Base-by-base conservation (phyloP, 495 filamentous ascomycete species). In the Corynascus novoguineensis region DNA sequence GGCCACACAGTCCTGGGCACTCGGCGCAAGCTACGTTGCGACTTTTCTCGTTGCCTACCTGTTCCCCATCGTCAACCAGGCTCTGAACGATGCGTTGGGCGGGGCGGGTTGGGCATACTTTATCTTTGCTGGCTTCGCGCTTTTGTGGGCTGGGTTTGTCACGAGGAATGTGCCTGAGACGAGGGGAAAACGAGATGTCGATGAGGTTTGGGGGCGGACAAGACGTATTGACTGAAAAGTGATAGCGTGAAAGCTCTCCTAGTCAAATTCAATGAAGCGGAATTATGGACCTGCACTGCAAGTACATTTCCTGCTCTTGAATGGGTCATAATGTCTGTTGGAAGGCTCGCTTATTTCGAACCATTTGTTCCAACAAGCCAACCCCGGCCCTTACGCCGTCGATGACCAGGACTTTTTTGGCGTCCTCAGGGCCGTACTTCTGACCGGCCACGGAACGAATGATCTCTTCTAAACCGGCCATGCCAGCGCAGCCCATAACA, bases 31-130 rank as follows among this genome's bases (percentile, higher is more conserved):
- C 71, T 97, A 93, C 82, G 77, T 88, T 25, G 87, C 91, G 1
- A 97, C 95, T 0, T 97, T 95, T 68, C 62, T 91, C 8, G 90
- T 98, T 1, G 90, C 91, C 1, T 90, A 93, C 64, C 92, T 95
- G 70, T 97, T 97, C 78, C 92, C 92, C 0, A 78, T 95, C 40
- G 73, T 93, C 56, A 93, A 95, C 62, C 75, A 83, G 57, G 78
- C 76, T 0, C 70, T 96, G 50, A 82, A 82, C 56, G 62, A 72
- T 9, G 65, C 63, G 1, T 64, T 80, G 28, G 86, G 85, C 1
- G 86, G 85, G 0, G 80, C 83, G 5, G 92, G 92, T 0, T 86
- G 84, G 77, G 86, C 91, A 0, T 97, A 92, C 67, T 95, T 90
- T 73, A 74, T 95, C 12, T 97, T 97, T 68, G 85, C 90, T 0